Base-by-base conservation (phyloP, 345 rosid genomes). In the Rhodomyrtus tomentosa region DNA sequence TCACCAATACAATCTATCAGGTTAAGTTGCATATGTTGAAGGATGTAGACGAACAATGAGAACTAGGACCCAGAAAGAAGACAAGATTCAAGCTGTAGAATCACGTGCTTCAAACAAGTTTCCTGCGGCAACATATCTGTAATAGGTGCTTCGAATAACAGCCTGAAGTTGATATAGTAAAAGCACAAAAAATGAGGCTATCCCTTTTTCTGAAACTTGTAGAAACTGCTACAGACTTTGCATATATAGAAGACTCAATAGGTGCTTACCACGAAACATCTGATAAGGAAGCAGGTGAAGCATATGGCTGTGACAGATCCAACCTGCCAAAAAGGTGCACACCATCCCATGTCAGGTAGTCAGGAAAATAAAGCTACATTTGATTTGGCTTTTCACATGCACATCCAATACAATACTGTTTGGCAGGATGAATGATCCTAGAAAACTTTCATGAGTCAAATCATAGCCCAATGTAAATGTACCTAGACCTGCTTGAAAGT, bases 281-380 rank as follows among this genome's bases (percentile, higher is more conserved):
- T 92, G 81, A 98, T 92, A 49, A 98, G 96, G 91, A 96, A 98
- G 93, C 99, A 98, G 52, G 95, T 93, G 91, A 95, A 98, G 85
- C 98, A 98, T 85, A 98, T 95, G 74, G 97, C 99, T 86, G 99
- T 98, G 86, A 98, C 98, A 82, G 95, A 96, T 89, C 99, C 99
- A 86, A 98, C 99, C 99, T 98, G 90, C 88, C 87, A 84, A 51
- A 83, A 80, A 32, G 18, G 79, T 36, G 45, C 45, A 36, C 79
- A 68, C 45, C 79, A 68, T 25, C 79, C 79, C 45, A 0, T 18
- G 40, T 68, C 79, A 68, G 45, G 45, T 68, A 68, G 79, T 68
- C 79, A 68, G 45, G 79, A 68, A 36, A 68, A 68, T 68, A 68
- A 68, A 36, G 79, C 45, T 36, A 68, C 45, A 68, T 68, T 36